These are phyloP conservation scores for Heritiera fomes DNA, from an alignment of 345 rosid genomes.

Conservation along the genomic window DNA sequence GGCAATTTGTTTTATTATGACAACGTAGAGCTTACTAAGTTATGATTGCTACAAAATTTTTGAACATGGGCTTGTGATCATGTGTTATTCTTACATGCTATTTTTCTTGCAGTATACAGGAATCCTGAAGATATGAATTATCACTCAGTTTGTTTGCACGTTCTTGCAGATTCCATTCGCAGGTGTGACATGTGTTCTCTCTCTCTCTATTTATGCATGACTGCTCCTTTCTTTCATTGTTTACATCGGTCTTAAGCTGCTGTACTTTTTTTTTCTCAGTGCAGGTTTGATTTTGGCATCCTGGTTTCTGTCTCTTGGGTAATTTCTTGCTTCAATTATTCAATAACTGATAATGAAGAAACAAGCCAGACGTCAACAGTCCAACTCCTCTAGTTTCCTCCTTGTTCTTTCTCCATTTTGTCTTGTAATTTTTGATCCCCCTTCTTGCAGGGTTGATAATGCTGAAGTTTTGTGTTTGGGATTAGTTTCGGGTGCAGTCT, in stretches of 20 bases:
- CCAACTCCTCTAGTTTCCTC: background rate
- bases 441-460: slow-evolving; percentile 73
- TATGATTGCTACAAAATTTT: background rate
- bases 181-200: slow-evolving; percentile 45
- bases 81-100: slow-evolving; percentile 11
- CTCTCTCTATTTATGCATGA: slow-evolving; percentile 9
- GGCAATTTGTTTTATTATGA: background rate
- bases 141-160: slow-evolving; percentile 92
- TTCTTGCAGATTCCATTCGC: slow-evolving; percentile 92
- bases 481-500: slow-evolving; percentile 74
- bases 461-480: slow-evolving; percentile 96
- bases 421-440: slow-evolving; percentile 20
- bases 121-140: slow-evolving; percentile 96
- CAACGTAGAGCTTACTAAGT: background rate
- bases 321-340: slow-evolving; percentile 28
- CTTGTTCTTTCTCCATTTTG: background rate
- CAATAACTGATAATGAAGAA: background rate
- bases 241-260: slow-evolving; percentile 36
- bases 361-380: background rate
- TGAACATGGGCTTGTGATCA: slow-evolving; percentile 4
- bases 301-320: slow-evolving; percentile 97
- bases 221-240: background rate
- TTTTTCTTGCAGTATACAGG: slow-evolving; percentile 69
- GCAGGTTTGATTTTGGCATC: slow-evolving; percentile 97
- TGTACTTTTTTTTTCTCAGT: slow-evolving; percentile 57